Conservation (phyloP, 2,329 filamentous ascomycete species). For the Lasiodiplodia hormozganensis region DNA sequence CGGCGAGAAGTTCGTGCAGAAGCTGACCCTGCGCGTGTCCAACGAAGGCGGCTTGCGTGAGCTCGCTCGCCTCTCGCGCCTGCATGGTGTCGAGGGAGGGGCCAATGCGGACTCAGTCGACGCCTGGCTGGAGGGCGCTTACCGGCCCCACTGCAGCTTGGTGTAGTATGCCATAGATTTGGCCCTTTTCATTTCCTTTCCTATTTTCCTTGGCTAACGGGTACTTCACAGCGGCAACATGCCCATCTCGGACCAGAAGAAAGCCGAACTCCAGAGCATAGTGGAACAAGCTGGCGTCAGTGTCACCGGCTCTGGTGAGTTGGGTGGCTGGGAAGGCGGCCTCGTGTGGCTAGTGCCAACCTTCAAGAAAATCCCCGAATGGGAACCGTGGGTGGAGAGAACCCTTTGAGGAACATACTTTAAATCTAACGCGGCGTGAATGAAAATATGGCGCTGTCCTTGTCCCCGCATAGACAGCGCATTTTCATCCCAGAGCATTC, state of each 20-base stretch:
- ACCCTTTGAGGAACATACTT: neutral
- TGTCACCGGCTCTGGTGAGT: constrained; percentile 35
- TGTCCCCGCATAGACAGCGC: no score
- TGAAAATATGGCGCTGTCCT: no score
- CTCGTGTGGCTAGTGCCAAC: constrained; percentile 50
- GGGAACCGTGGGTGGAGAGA: constrained; percentile 35
- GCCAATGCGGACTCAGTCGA: constrained; percentile 34
- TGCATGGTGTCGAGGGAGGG: constrained; percentile 38
- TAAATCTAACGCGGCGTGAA: no score
- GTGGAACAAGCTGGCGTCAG: constrained; percentile 37
- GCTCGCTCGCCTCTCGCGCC: constrained; percentile 38
- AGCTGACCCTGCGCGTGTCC: constrained; percentile 46
- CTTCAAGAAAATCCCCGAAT: constrained; percentile 45
- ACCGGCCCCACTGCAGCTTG: constrained; percentile 49
- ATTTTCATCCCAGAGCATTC: no score
- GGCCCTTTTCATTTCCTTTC: neutral
- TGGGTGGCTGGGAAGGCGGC: constrained; percentile 45
- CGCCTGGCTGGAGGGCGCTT: constrained; percentile 43
- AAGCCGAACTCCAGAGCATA: constrained; percentile 36
- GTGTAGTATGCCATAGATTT: constrained; percentile 46
- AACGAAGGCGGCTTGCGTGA: constrained; percentile 39
- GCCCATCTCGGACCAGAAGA: constrained; percentile 33
- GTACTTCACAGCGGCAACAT: constrained; percentile 13
- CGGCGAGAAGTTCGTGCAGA: constrained; percentile 48
- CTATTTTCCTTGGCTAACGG: neutral